Evolutionary conservation across 352 stramenopile species (phyloP).

Genomic region (Phytophthora constricta): DNA sequence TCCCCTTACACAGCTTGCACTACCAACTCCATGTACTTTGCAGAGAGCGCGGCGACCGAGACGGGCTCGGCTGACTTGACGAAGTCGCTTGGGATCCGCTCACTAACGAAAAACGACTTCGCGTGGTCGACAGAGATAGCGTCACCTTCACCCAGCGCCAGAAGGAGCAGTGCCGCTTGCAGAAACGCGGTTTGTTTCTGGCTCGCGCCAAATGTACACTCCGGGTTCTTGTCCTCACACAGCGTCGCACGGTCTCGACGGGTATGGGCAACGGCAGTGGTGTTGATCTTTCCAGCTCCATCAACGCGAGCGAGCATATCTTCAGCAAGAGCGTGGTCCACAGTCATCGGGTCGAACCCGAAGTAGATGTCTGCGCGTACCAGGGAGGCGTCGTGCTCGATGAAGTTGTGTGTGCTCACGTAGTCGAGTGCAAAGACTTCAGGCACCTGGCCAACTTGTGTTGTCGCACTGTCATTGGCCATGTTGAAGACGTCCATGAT

Average conservation of each 20-base stretch:
- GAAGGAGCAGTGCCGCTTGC: conserved; percentile 41
- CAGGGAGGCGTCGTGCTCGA: conserved; percentile 52
- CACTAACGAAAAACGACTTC: conserved; percentile 41
- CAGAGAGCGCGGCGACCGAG: conserved; percentile 16
- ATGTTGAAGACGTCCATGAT: conserved; percentile 48
- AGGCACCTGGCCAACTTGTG: conserved; percentile 25
- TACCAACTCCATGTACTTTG: conserved; percentile 25
- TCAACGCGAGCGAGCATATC: conserved; percentile 33
- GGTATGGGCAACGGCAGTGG: conserved; percentile 24
- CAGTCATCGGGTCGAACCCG: conserved; percentile 34
- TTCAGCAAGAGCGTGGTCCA: conserved; percentile 32
- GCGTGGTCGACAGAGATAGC: conserved; percentile 31
- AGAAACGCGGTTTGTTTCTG: conserved; percentile 34
- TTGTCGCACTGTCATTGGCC: conserved; percentile 18
- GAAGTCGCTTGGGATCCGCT: conserved; percentile 42
- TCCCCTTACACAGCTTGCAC: conserved; percentile 6
- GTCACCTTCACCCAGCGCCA: conserved; percentile 28
- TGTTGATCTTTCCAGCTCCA: conserved; percentile 29
- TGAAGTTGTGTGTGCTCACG: conserved; percentile 39
- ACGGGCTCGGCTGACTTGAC: conserved; percentile 23
- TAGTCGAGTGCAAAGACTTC: conserved; percentile 40
- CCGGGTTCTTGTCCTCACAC: conserved; percentile 37
- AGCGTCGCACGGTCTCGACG: conserved; percentile 26
- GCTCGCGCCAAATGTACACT: conserved; percentile 32
- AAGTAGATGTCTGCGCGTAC: conserved; percentile 40